Evolutionary conservation across 768 basidiomycete genomes (phyloP), one percentile per base, ranked within the genome.

Genomic region (Mycena polygramma): DNA sequence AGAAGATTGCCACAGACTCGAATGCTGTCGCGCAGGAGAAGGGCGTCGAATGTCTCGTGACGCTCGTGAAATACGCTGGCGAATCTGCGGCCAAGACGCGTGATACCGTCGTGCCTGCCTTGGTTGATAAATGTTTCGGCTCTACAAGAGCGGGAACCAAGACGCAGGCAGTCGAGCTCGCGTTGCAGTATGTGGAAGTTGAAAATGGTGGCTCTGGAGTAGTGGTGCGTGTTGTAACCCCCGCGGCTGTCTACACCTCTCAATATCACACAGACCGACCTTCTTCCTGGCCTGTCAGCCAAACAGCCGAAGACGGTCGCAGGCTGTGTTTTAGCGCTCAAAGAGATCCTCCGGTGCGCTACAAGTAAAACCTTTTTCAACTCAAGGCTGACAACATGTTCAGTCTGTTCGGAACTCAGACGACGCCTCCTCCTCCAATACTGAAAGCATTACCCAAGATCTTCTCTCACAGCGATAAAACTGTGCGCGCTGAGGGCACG

Each of bases 21-120:
- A 99, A 99, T 80, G 98, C 93, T 35, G 97, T 98, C 37, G 97
- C 97, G 14, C 98, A 99, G 81, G 98, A 99, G 85, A 98, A 97
- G 79, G 98, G 94, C 39, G 88, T 99, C 7, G 97, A 98, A 78
- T 95, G 93, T 74, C 82, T 97, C 41, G 90, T 93, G 63, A 86
- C 91, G 37, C 87, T 99, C 68, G 91, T 98, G 74, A 95, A 96
- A 82, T 95, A 91, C 77, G 94, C 96, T 9, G 98, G 97, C 69
- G 95, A 97, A 86, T 91, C 88, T 53, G 90, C 93, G 53, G 92
- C 92, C 55, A 91, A 90, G 82, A 92, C 94, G 48, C 87, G 95
- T 75, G 89, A 94, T 60, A 86, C 85, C 4, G 91, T 99, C 11
- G 85, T 98, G 10, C 94, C 96, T n/a, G 92, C 93, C 5, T 81